These are phyloP conservation scores for Aspergillus panamensis DNA, from an alignment of 495 filamentous ascomycete genomes.

Conservation along the genomic window DNA sequence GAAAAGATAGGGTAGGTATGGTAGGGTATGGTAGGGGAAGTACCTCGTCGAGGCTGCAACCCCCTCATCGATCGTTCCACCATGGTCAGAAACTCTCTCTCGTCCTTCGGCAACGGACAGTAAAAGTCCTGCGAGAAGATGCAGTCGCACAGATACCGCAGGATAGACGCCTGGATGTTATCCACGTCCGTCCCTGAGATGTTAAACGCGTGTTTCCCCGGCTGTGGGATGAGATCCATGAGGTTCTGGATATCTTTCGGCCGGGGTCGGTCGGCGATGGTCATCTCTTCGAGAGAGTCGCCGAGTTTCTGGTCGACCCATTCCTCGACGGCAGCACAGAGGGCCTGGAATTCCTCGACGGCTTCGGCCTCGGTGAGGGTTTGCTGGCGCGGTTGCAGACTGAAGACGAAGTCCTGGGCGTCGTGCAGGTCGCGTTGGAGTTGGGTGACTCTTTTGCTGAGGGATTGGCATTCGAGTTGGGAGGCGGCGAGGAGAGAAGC, in stretches of 20 bases:
- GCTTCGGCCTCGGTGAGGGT: conserved; percentile 8
- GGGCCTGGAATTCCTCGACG: not conserved
- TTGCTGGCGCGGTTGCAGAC: conserved; percentile 5
- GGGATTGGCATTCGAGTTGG: not conserved
- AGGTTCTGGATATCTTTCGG: conserved; percentile 4
- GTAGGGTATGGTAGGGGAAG: too few relatives aligned
- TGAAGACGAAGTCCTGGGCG: conserved; percentile 13
- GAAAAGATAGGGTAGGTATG: too few relatives aligned
- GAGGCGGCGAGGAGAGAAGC: not conserved
- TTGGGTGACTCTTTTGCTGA: not conserved
- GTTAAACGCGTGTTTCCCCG: not conserved
- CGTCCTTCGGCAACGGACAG: not conserved
- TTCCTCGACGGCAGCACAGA: conserved; percentile 4
- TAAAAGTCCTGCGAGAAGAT: conserved; percentile 13
- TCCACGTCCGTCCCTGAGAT: conserved; percentile 1
- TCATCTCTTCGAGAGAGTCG: conserved; percentile 7
- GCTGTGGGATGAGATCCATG: conserved; percentile 1
- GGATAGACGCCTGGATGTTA: conserved; percentile 3
- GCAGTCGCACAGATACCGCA: not conserved
- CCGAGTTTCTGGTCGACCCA: conserved; percentile 14
- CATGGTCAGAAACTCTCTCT: conserved; percentile 2
- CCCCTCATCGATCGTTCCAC: conserved; percentile 5
- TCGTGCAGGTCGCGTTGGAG: conserved; percentile 13
- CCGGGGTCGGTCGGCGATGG: not conserved
- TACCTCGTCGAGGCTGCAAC: conserved; percentile 5